Conservation (phyloP, 371 early-diverging fungal genomes). For the Lichtheimia ramosa region DNA sequence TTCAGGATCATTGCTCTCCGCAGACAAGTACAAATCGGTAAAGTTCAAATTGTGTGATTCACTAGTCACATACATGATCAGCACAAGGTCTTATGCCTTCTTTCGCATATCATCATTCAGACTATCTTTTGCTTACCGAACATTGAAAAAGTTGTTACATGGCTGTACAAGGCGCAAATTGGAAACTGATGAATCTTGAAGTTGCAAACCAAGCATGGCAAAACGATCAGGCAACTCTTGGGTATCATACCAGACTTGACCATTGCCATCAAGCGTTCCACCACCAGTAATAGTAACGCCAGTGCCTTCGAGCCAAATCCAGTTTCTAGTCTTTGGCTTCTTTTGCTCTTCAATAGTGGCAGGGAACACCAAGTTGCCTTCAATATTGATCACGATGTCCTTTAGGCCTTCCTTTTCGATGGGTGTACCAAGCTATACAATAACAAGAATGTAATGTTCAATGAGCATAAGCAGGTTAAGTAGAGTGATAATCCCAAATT, state of each 20-base stretch:
- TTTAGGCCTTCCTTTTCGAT: constrained; percentile 1
- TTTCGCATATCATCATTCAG: too few species aligned
- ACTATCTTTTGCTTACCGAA: neutral
- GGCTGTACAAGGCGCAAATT: constrained; percentile 7
- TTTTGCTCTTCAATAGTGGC: constrained; percentile 8
- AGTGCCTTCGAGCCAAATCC: constrained; percentile 15
- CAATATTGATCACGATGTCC: constrained; percentile 4
- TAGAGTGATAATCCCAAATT: neutral
- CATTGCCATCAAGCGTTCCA: constrained; percentile 11
- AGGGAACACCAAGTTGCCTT: constrained; percentile 6
- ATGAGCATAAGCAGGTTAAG: neutral
- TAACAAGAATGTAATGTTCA: neutral
- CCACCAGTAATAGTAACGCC: constrained; percentile 11
- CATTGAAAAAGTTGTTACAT: constrained; percentile 16
- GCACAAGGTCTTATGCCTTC: too few species aligned
- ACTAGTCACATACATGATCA: neutral
- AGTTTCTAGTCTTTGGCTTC: constrained; percentile 2
- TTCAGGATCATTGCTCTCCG: constrained; percentile 5
- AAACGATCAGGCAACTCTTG: constrained; percentile 9
- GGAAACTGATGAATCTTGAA: constrained; percentile 7
- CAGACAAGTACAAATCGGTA: constrained; percentile 8
- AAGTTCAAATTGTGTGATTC: constrained; percentile 9
- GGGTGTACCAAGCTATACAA: constrained; percentile 6
- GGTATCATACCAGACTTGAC: constrained; percentile 14
- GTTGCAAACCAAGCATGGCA: constrained; percentile 9